phyloP scores from a whole-genome alignment of 305 asterid species.

The Fraxinus sp. region DNA sequence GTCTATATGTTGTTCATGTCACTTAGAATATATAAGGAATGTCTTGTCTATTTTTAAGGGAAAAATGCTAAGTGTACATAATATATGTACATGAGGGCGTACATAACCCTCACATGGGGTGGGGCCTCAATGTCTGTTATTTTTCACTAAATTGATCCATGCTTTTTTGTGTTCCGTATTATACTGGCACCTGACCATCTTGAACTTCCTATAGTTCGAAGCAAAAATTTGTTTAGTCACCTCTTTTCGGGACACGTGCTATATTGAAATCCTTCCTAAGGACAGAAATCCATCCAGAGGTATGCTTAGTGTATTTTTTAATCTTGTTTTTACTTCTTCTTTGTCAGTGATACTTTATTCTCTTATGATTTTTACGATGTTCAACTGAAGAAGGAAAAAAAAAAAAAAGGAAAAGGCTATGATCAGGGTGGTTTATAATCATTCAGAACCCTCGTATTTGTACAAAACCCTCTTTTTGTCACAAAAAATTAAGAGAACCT shows the following conservation, averaged over 20 bases:
- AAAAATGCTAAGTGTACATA: too few relatives aligned
- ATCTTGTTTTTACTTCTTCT: not conserved
- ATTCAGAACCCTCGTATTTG: not conserved
- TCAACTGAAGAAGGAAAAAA: not conserved
- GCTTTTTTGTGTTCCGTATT: not conserved
- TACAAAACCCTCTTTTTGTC: not conserved
- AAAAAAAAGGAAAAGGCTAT: not conserved
- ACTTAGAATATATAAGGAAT: not conserved
- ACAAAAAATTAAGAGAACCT: not conserved
- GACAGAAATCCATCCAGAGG: slow-evolving; percentile 58
- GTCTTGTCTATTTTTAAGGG: not conserved
- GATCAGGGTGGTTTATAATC: not conserved
- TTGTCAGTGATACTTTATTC: not conserved
- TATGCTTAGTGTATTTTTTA: slow-evolving; percentile 15
- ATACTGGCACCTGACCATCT: not conserved
- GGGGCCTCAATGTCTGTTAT: not conserved
- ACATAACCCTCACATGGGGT: too few relatives aligned
- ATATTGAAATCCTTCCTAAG: slow-evolving; percentile 88
- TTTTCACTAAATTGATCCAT: not conserved
- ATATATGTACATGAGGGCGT: too few relatives aligned
- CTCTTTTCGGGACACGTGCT: slow-evolving; percentile 77
- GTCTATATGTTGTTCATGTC: not conserved
- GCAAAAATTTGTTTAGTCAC: slow-evolving; percentile 84
- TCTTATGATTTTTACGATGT: not conserved
- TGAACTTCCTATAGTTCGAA: slow-evolving; percentile 53